Base-by-base conservation (phyloP, 345 rosid species). In the Melaleuca quinquenervia region DNA sequence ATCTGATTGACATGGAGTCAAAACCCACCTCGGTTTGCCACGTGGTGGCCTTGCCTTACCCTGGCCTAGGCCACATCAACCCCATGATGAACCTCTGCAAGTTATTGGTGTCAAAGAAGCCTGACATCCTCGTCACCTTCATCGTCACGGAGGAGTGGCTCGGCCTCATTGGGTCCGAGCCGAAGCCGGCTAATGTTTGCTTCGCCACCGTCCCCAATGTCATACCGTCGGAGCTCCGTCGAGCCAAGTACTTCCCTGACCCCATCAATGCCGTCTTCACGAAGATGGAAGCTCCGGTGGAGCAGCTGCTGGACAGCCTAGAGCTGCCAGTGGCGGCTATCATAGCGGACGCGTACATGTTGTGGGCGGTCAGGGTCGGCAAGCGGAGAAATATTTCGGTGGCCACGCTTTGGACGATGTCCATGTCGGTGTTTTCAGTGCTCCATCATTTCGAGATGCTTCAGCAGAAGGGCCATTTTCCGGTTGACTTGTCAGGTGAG, bases 101-200 rank as follows among this genome's bases (percentile, higher is more conserved):
- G 86, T 85, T 86, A 51, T 70, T 24, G 45, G 84, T 20, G 52
- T 80, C 20, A 36, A 32, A 36, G 86, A 51, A 51, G 49, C 82
- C 60, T 36, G 60, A 88, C 84, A 85, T 94, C 70, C 76, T 89
- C 86, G 83, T 94, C 75, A 91, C 94, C 6, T 90, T 93, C 82
- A 94, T 94, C 60, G 55, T 94, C 82, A 95, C 95, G 1, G 93
- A 94, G 86, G 97, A 95, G 90, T 95, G 97, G 95, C 87, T 89
- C 55, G 91, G 93, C 27, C 85, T 90, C 88, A 87, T 94, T 12
- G 87, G 87, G 52, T 52, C 89, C 3, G 89, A 94, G 18, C 84
- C 87, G 2, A 92, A 89, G 86, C 94, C 94, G 0, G 75, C 58
- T 55, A 88, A 86, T 56, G 85, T 94, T 76, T 85, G 78, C 12